Percentiles rank a stretch among this genome's conserved stretches.
phyloP scores from a whole-genome alignment of 1,284 basidiomycete species.

The Cutaneotrichosporon daszewskae region DNA sequence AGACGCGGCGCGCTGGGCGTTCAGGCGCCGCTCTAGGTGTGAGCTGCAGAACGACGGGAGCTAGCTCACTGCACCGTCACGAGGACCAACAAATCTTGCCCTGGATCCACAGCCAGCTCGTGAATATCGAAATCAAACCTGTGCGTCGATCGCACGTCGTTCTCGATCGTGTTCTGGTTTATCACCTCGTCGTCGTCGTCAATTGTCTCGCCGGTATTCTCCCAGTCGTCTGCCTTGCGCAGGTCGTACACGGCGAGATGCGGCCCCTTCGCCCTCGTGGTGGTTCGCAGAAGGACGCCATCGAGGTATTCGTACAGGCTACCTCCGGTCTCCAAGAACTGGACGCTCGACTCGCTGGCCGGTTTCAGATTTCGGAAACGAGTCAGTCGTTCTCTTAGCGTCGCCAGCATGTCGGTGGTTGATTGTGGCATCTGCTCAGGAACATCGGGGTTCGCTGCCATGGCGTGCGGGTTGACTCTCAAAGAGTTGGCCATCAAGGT shows the following conservation, averaged over 20 bases:
- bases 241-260: conserved; percentile 26
- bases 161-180: conserved; percentile 1
- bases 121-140: conserved; percentile 34
- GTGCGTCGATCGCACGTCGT: conserved; percentile 12
- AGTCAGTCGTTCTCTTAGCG: conserved; percentile 35
- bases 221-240: conserved; percentile 21
- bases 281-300: conserved; percentile 35
- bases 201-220: conserved; percentile 9
- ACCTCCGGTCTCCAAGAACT: conserved; percentile 36
- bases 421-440: conserved; percentile 45
- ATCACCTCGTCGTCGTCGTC: conserved; percentile 7
- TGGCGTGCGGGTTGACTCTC: conserved; percentile 53
- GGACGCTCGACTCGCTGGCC: conserved; percentile 10
- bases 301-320: conserved; percentile 47
- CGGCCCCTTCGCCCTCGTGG: conserved; percentile 3
- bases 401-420: conserved; percentile 29
- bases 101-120: conserved; percentile 46
- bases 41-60: too few species aligned
- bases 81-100: conserved; percentile 42
- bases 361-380: conserved; percentile 38
- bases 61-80: conserved; percentile 37
- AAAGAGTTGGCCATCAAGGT: conserved; percentile 73
- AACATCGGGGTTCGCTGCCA: conserved; percentile 14
- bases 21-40: too few species aligned
- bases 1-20: too few species aligned